A percentile compares a stretch with the other conserved stretches of the same genome.
Conservation (phyloP, 768 basidiomycete genomes). For the Podaxis sp. region DNA sequence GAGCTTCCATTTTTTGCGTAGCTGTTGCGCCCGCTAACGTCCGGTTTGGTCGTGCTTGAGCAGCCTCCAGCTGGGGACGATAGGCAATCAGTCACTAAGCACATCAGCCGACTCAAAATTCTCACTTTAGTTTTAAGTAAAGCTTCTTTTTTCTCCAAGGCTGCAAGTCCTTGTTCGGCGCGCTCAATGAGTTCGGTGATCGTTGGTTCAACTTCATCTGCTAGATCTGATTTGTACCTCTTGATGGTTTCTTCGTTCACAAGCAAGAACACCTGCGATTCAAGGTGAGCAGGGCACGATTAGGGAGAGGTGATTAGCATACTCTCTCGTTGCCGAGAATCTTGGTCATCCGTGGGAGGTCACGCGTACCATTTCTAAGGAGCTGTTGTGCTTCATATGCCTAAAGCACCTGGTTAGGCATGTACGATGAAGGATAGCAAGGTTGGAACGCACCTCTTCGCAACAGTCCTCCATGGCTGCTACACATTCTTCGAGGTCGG, state of each 20-base stretch:
- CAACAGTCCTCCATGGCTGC: conserved; percentile 79
- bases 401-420: conserved; percentile 31
- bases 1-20: conserved; percentile 64
- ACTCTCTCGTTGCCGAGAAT: conserved; percentile 71
- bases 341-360: conserved; percentile 69
- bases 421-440: neutral
- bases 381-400: conserved; percentile 68
- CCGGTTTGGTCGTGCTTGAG: conserved; percentile 43
- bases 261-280: conserved; percentile 67
- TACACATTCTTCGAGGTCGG: conserved; percentile 73
- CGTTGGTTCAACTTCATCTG: conserved; percentile 79
- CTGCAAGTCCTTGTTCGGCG: conserved; percentile 66
- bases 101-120: conserved; percentile 7
- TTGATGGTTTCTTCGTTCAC: conserved; percentile 72
- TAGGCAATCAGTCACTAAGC: neutral
- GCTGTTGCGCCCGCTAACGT: conserved; percentile 49
- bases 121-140: conserved; percentile 63
- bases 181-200: conserved; percentile 72
- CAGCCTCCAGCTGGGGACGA: conserved; percentile 51
- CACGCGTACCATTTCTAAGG: conserved; percentile 67
- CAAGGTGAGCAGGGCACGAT: neutral
- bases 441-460: conserved; percentile 53
- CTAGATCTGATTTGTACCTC: conserved; percentile 72
- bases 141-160: conserved; percentile 61
- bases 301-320: conserved; percentile 16